Percentiles rank a stretch among this genome's conserved stretches.
phyloP scores from a whole-genome alignment of 805 yeast genomes.

The Metschnikowia corniflorae region DNA sequence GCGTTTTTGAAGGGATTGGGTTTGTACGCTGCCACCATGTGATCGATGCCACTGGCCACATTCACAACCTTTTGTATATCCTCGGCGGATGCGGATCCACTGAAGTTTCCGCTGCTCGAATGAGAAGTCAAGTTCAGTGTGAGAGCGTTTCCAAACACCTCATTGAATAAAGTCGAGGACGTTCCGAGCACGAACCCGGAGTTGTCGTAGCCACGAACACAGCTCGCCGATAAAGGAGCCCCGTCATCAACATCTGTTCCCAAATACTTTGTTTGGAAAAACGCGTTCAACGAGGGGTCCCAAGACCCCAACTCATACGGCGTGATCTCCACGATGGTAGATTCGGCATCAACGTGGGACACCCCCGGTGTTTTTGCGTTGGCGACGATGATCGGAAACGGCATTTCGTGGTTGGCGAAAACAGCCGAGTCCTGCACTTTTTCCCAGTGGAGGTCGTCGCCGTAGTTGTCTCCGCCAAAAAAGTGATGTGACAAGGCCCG shows the following conservation, averaged over 20 bases:
- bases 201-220: constrained; percentile 54
- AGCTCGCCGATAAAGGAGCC: constrained; percentile 29
- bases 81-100: constrained; percentile 22
- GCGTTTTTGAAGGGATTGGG: constrained; percentile 53
- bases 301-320: constrained; percentile 69
- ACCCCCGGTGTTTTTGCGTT: constrained; percentile 37
- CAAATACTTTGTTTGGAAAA: constrained; percentile 46
- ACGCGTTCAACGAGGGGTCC: constrained; percentile 46
- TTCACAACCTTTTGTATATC: background rate
- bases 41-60: constrained; percentile 38
- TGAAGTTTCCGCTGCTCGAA: constrained; percentile 26
- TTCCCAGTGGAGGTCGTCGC: constrained; percentile 14
- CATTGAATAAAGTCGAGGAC: constrained; percentile 59
- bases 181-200: constrained; percentile 59
- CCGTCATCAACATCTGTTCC: constrained; percentile 50
- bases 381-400: constrained; percentile 48
- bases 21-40: constrained; percentile 44
- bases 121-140: constrained; percentile 32
- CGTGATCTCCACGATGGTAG: constrained; percentile 53
- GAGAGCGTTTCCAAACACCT: constrained; percentile 2
- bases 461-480: constrained; percentile 26
- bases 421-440: constrained; percentile 18
- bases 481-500: constrained; percentile 37
- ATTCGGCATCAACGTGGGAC: constrained; percentile 22
- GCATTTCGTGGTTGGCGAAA: constrained; percentile 32